Evolutionary conservation across 1,284 basidiomycete species (phyloP).

Genomic region (Entoloma clypeatum): DNA sequence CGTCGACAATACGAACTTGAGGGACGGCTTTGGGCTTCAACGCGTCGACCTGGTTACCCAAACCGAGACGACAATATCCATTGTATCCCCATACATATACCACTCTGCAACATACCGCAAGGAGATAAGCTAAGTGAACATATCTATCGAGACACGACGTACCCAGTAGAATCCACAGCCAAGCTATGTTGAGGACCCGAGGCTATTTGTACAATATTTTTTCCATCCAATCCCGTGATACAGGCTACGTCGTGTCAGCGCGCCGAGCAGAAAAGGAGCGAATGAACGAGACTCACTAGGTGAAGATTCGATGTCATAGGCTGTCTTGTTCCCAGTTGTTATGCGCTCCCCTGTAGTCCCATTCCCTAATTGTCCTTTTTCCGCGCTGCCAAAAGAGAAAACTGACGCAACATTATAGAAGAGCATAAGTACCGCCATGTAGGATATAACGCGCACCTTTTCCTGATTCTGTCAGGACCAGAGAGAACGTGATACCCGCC

Average conservation of each 20-base stretch:
- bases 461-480: constrained; percentile 77
- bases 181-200: constrained; percentile 87
- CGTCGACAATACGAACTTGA: constrained; percentile 39
- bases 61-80: constrained; percentile 75
- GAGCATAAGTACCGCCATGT: background rate
- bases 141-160: too few species aligned
- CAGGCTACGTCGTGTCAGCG: constrained; percentile 43
- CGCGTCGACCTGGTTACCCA: constrained; percentile 82
- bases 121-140: constrained; percentile 5
- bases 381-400: constrained; percentile 87
- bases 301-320: constrained; percentile 74
- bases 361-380: constrained; percentile 90
- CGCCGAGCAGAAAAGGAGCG: constrained; percentile 3
- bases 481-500: constrained; percentile 81
- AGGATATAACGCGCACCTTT: constrained; percentile 48
- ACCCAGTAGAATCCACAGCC: constrained; percentile 78
- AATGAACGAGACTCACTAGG: constrained; percentile 51
- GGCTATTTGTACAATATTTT: constrained; percentile 76
- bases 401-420: constrained; percentile 39
- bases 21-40: constrained; percentile 76
- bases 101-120: constrained; percentile 35
- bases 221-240: constrained; percentile 68
- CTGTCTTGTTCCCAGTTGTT: constrained; percentile 77
- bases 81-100: constrained; percentile 89
- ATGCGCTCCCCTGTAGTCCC: constrained; percentile 88